Base-by-base conservation (phyloP, 2,329 filamentous ascomycete genomes). In the Sclerotinia nivalis region DNA sequence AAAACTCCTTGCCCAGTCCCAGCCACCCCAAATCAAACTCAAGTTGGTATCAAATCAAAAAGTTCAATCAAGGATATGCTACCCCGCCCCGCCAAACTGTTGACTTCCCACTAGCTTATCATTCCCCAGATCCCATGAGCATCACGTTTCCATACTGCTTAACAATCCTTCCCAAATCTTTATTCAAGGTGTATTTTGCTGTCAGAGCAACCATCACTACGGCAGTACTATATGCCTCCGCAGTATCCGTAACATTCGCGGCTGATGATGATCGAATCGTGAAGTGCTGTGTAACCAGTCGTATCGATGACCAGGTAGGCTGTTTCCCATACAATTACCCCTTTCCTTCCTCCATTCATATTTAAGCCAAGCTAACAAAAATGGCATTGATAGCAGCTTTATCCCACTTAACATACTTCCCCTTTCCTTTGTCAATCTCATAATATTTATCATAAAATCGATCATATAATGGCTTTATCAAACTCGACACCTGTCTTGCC, bases 391-490 rank as follows among this genome's bases (percentile, higher is more conserved):
- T 90, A 61, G 89, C 87, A 54, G 85, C 85, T 84, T 97, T 97
- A 83, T 97, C 94, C 79, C 97, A 98, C 83, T 97, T 97, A 79
- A 97, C 93, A 81, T 98, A 97, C 81, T 99, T 99, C 75, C 95
- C 95, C 82, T 94, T 96, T 71, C 96, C 96, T 83, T 97, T 97
- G 82, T 98, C 95, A 73, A 98, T 89, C 81, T 98, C 96, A 79
- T 97, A 94, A 79, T 99, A 99, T 40, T 95, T 88, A 81, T 98
- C 96, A 89, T 93, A 98, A 82, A 99, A 99, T 59, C 96, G 87
- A 72, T 91, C 91, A 82, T 99, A 99, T 20, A 99, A 85, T 68
- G 95, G 94, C 82, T 98, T 95, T 69, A 99, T 90, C 82, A 97
- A 93, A 76, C 90, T 90, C 79, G 96, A 93, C 73, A 98, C 90